Conservation (phyloP, 805 yeast species). For the Hanseniaspora mollemarum region DNA sequence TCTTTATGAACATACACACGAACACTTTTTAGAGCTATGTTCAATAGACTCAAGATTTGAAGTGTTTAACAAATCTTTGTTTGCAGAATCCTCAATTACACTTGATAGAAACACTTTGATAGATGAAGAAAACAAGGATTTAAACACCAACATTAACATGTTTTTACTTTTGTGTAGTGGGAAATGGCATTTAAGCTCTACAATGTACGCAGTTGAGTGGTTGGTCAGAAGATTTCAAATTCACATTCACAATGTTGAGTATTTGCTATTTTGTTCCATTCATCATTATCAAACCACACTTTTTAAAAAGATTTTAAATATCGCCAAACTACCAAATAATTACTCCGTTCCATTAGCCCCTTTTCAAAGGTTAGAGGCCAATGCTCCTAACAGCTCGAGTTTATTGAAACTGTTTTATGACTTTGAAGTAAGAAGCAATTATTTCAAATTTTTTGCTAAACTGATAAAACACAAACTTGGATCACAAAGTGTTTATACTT, state of each 20-base stretch:
- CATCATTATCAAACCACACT: constrained; percentile 71
- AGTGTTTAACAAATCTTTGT: constrained; percentile 58
- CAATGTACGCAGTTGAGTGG: constrained; percentile 87
- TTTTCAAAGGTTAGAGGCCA: constrained; percentile 49
- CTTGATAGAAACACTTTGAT: constrained; percentile 78
- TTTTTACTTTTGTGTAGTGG: constrained; percentile 68
- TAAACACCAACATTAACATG: constrained; percentile 63
- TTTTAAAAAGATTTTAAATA: constrained; percentile 64
- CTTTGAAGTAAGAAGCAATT: constrained; percentile 52
- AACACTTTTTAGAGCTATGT: constrained; percentile 63
- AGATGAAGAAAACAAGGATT: constrained; percentile 59
- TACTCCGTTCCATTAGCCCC: constrained; percentile 57
- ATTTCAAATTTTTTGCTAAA: constrained; percentile 41
- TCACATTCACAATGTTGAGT: constrained; percentile 69
- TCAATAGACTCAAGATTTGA: constrained; percentile 64
- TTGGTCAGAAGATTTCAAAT: constrained; percentile 80
- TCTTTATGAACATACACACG: constrained; percentile 57
- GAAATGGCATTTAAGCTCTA: constrained; percentile 60
- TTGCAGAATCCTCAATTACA: constrained; percentile 66
- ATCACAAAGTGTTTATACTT: constrained; percentile 43
- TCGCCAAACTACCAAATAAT: constrained; percentile 64
- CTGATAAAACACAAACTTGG: constrained; percentile 29
- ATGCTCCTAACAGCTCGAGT: constrained; percentile 51
- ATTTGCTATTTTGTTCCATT: constrained; percentile 54
- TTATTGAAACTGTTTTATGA: constrained; percentile 67